Percentiles rank a stretch among this genome's conserved stretches.
Evolutionary conservation across 1,284 basidiomycete species (phyloP).

Genomic region (Ganoderma lucidum): DNA sequence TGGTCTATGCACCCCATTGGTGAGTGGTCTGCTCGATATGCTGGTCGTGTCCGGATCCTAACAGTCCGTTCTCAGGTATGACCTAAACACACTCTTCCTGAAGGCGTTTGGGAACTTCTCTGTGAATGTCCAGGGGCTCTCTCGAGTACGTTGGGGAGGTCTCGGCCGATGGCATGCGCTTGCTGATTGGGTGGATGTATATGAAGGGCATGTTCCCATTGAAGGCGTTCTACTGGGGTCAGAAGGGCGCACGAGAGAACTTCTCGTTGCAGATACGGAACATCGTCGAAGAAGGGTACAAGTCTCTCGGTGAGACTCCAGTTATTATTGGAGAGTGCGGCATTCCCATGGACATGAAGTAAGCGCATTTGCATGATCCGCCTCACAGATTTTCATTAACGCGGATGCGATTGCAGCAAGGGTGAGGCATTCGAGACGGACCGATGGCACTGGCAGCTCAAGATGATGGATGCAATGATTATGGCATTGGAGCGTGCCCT

Average conservation of each 20-base stretch:
- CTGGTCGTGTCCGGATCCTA: neutral
- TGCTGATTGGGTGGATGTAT: neutral
- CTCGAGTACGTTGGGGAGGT: constrained; percentile 63
- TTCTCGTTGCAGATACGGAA: constrained; percentile 85
- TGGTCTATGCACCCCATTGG: constrained; percentile 95
- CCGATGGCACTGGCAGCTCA: constrained; percentile 82
- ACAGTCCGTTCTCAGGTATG: constrained; percentile 71
- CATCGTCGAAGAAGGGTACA: constrained; percentile 73
- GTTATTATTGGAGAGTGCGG: constrained; percentile 92
- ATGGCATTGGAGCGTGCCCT: constrained; percentile 77
- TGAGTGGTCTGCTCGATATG: constrained; percentile 42
- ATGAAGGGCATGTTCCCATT: constrained; percentile 84
- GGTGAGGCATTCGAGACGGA: constrained; percentile 76
- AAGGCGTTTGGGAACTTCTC: constrained; percentile 86
- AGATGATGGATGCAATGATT: constrained; percentile 92
- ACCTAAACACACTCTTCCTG: constrained; percentile 84
- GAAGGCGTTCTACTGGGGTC: constrained; percentile 88
- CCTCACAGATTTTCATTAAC: neutral
- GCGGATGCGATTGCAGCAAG: constrained; percentile 52
- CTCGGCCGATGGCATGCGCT: neutral
- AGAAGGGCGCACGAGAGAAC: constrained; percentile 80
- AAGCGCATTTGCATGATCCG: constrained; percentile 39
- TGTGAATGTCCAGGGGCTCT: constrained; percentile 90
- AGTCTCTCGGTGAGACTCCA: constrained; percentile 79
- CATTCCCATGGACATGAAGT: constrained; percentile 96